Conservation (phyloP, 768 basidiomycete genomes). For the Boletus speciosus region DNA sequence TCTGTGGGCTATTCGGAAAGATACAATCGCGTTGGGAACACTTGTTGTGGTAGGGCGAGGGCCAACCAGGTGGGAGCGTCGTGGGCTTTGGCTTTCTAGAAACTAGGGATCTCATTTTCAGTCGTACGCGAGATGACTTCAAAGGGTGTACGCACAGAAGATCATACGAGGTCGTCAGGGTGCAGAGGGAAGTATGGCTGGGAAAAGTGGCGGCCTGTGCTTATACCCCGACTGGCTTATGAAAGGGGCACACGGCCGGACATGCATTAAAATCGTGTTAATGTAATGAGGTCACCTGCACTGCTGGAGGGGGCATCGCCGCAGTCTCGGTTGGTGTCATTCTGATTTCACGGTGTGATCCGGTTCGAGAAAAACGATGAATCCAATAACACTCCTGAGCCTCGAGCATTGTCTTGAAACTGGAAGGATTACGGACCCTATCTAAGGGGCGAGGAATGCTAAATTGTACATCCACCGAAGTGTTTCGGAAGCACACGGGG, state of each 20-base stretch:
- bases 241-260: conserved; percentile 21
- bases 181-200: conserved; percentile 1
- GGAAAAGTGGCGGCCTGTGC: background rate
- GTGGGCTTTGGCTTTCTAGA: conserved; percentile 29
- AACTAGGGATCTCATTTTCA: conserved; percentile 14
- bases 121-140: background rate
- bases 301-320: conserved; percentile 18
- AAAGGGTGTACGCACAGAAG: conserved; percentile 22
- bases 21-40: conserved; percentile 33
- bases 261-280: conserved; percentile 35
- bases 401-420: conserved; percentile 2
- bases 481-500: conserved; percentile 3
- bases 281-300: conserved; percentile 27
- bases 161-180: conserved; percentile 24
- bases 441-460: conserved; percentile 2
- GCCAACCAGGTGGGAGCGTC: conserved; percentile 32
- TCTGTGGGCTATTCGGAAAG: conserved; percentile 30
- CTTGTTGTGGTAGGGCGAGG: conserved; percentile 36
- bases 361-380: conserved; percentile 8
- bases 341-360: background rate
- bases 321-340: conserved; percentile 15
- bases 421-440: background rate
- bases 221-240: conserved; percentile 26
- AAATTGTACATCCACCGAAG: background rate
- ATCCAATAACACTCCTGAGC: background rate